Conservation (phyloP, 148 eudicot genomes). For the Polygonum aviculare region DNA sequence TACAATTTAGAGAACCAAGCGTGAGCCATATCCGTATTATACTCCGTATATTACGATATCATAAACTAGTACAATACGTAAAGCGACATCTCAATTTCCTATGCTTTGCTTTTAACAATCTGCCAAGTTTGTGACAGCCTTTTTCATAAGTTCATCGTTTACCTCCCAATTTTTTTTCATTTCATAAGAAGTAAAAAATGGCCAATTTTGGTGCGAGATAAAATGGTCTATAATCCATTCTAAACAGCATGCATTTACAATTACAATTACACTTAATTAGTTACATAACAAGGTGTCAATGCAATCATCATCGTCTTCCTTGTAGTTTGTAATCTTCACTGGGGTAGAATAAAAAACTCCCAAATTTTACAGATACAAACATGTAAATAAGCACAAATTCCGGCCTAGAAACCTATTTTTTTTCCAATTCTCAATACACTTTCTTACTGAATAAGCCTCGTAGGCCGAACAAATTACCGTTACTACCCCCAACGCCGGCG, state of each 20-base stretch:
- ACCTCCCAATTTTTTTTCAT: not conserved
- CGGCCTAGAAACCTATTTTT: too few relatives aligned
- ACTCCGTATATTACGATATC: not conserved
- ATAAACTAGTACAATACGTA: not conserved
- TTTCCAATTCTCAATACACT: conserved; percentile 29
- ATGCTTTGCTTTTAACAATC: not conserved
- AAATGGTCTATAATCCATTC: not conserved
- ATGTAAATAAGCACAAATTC: not conserved
- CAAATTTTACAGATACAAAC: not conserved
- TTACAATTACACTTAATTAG: not conserved
- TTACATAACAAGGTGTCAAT: not conserved
- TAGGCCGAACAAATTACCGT: conserved; percentile 51
- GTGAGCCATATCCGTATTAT: too few relatives aligned
- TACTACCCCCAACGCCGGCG: conserved; percentile 22
- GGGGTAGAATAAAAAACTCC: not conserved
- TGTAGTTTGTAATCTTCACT: not conserved
- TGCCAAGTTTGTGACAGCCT: not conserved
- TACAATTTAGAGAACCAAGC: not conserved
- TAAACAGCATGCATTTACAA: not conserved
- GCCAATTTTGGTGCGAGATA: not conserved
- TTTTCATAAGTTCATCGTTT: not conserved
- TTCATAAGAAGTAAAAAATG: not conserved
- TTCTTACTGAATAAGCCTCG: conserved; percentile 64
- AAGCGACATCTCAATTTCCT: not conserved
- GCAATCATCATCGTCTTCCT: not conserved